Percentiles rank a stretch among this genome's conserved stretches.
These are phyloP conservation scores for Populus deltoides DNA, from an alignment of 345 rosid species.

Conservation along the genomic window DNA sequence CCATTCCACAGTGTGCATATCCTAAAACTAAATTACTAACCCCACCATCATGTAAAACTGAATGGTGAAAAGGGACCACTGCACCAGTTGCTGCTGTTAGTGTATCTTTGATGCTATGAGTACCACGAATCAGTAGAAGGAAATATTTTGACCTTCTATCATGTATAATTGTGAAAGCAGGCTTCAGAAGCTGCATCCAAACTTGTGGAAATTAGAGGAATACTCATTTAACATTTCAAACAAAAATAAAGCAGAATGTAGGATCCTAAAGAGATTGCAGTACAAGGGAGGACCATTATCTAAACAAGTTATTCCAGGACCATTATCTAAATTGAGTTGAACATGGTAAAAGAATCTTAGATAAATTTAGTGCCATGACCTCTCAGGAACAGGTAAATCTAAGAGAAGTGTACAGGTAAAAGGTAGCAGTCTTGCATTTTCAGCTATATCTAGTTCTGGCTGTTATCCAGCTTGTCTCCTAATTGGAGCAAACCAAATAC, in stretches of 20 bases:
- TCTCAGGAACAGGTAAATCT: neutral
- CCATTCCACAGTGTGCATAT: constrained; percentile 99
- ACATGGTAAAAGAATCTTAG: neutral
- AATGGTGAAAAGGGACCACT: constrained; percentile 97
- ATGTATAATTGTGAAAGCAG: constrained; percentile 84
- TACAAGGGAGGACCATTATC: neutral
- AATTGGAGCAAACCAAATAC: neutral
- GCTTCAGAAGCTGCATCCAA: constrained; percentile 75
- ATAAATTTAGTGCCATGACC: neutral
- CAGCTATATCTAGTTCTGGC: neutral
- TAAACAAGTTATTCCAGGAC: neutral
- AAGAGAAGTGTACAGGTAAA: neutral
- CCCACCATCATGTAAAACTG: constrained; percentile 91
- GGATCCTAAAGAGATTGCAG: neutral
- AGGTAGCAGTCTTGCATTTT: neutral
- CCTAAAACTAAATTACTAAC: constrained; percentile 91
- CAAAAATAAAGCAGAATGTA: neutral
- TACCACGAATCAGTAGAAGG: constrained; percentile 87
- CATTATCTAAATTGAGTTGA: neutral
- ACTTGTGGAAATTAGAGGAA: constrained; percentile 1
- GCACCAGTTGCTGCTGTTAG: constrained; percentile 97
- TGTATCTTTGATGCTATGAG: constrained; percentile 95
- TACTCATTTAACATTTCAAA: neutral
- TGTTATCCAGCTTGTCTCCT: neutral
- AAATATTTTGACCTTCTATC: constrained; percentile 64